These are phyloP conservation scores for Hansenula lynferdii DNA, from an alignment of 1,139 yeast species.

Conservation along the genomic window DNA sequence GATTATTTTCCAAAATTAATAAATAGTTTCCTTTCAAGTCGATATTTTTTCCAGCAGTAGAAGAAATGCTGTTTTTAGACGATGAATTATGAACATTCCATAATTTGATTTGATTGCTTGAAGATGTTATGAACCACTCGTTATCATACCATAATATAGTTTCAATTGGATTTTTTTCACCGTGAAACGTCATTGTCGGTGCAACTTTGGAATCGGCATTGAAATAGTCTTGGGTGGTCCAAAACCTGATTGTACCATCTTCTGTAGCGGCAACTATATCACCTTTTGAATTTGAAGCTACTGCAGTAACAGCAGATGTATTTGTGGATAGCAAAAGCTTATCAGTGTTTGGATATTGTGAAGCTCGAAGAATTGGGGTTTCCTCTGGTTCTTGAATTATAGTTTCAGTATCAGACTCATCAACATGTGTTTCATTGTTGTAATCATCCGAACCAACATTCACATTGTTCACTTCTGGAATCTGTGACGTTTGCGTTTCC, in stretches of 20 bases:
- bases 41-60: too few species aligned
- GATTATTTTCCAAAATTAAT: too few species aligned
- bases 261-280: slow-evolving; percentile 8
- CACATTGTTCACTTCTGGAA: background rate
- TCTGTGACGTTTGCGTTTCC: too few species aligned
- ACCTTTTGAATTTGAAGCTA: slow-evolving; percentile 3
- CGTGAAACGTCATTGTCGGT: slow-evolving; percentile 1
- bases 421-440: background rate
- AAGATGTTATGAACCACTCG: slow-evolving; percentile 5
- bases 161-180: background rate
- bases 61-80: too few species aligned
- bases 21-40: too few species aligned
- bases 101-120: background rate
- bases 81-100: slow-evolving; percentile 8
- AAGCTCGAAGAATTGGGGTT: background rate
- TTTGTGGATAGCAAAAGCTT: slow-evolving; percentile 8
- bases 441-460: background rate
- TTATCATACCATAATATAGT: slow-evolving; percentile 8
- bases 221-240: slow-evolving; percentile 3
- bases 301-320: slow-evolving; percentile 3
- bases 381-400: background rate
- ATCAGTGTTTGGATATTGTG: background rate
- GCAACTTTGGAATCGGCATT: background rate
- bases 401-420: slow-evolving; percentile 3
- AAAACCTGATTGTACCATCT: slow-evolving; percentile 10